Base-by-base conservation (phyloP, 2,329 filamentous ascomycete species). In the Colletotrichum sidae region DNA sequence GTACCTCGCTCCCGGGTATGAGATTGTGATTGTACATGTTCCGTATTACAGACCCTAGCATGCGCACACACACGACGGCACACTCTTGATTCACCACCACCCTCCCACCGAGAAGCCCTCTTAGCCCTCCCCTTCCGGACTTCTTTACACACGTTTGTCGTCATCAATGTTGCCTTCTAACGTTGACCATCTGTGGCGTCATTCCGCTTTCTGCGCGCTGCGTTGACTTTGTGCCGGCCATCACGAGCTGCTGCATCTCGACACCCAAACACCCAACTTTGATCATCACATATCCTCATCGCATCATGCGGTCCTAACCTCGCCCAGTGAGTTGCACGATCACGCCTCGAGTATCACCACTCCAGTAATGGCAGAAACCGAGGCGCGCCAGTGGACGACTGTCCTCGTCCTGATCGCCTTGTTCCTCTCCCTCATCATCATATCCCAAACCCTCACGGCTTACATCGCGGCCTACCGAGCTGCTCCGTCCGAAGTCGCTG, bases 371-470 rank as follows among this genome's bases (percentile, higher is more conserved):
- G 78, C 80, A 73, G 80, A 83, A 75, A 80, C 81, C 69, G 79
- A 81, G 71, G 79, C 79, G 72, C 78, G 84, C 64, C 81, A 85
- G 77, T 88, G 86, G 85, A 83, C 84, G 74, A 79, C 86, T 70
- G 78, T 88, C 73, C 80, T 89, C 65, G 80, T 85, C 69, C 77
- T 88, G 75, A 85, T 86, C 76, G 86, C 87, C 68, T 80, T 88
- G 74, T 76, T 81, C 49, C 82, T 89, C 64, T 85, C 85, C 46
- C 74, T 86, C 67, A 80, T 85, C 69, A 82, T 89, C 68, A 77
- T 86, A 71, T 79, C 76, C 64, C 86, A 88, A 73, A 80, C 83
- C 67, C 73, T 81, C 60, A 79, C 81, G 68, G 81, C 81, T 55
- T 88, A 88, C 73, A 81, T 81, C 55, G 74, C 80, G 64, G 88